phyloP scores from a whole-genome alignment of 495 filamentous ascomycete species.

The Hamigera avellanea region DNA sequence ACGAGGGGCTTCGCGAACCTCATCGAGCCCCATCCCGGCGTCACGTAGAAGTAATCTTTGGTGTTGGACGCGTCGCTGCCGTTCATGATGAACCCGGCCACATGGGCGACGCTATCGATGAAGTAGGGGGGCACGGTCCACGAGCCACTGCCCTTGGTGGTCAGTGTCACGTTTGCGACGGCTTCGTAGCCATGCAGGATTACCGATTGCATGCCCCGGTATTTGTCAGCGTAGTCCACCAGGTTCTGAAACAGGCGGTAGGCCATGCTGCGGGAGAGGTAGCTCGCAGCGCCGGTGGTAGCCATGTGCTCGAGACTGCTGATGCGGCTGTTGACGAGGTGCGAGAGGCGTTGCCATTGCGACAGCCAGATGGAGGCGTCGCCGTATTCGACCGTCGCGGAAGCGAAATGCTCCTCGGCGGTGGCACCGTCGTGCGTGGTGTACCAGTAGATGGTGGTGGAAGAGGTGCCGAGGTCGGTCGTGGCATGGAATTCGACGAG shows the following conservation, averaged over 20 bases:
- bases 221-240: conserved; percentile 26
- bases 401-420: conserved; percentile 9
- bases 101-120: conserved; percentile 31
- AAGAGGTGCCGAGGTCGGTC: conserved; percentile 2
- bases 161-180: neutral
- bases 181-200: neutral
- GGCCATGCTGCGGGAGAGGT: conserved; percentile 14
- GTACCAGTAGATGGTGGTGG: conserved; percentile 7
- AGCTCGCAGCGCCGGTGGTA: conserved; percentile 10
- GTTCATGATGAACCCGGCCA: conserved; percentile 32
- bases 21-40: conserved; percentile 21
- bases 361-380: conserved; percentile 9
- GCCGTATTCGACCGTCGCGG: conserved; percentile 9
- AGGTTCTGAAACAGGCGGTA: conserved; percentile 28
- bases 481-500: conserved; percentile 9
- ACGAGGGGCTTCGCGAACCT: conserved; percentile 17
- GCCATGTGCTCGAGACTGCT: conserved; percentile 13
- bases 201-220: conserved; percentile 24
- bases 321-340: conserved; percentile 22
- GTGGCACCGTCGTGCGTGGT: conserved; percentile 3
- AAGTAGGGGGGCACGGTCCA: conserved; percentile 26
- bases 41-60: conserved; percentile 21
- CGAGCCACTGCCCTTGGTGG: conserved; percentile 5
- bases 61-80: conserved; percentile 13
- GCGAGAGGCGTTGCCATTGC: conserved; percentile 13